phyloP scores from a whole-genome alignment of 139 green algal species.

The Nannochloris sp. region DNA sequence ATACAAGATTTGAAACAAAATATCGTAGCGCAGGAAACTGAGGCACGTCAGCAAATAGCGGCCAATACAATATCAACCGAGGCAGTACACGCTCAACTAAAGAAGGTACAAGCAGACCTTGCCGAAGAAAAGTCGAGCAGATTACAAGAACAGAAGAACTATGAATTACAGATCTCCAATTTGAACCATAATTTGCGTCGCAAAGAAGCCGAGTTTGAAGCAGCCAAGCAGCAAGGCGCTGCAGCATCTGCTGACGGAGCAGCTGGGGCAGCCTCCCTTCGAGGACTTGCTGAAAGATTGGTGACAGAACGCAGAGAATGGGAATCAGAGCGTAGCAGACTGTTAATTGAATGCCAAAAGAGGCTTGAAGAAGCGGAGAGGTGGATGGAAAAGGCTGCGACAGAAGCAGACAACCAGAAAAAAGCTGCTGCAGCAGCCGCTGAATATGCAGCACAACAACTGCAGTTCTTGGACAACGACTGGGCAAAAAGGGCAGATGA shows the following conservation, averaged over 20 bases:
- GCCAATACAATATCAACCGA: neutral
- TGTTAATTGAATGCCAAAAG: slow-evolving; percentile 5
- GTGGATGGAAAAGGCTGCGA: neutral
- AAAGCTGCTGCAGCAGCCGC: neutral
- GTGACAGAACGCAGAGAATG: neutral
- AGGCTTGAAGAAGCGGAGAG: neutral
- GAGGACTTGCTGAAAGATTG: neutral
- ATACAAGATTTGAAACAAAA: neutral
- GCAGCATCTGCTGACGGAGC: neutral
- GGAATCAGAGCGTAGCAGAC: neutral
- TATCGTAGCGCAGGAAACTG: neutral
- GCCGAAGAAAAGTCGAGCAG: neutral
- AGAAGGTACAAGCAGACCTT: neutral
- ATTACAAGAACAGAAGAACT: neutral
- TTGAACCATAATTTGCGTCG: neutral
- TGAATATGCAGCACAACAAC: neutral
- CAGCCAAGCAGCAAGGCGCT: neutral
- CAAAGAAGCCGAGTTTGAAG: neutral
- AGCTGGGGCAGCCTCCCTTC: neutral
- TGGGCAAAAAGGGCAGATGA: slow-evolving; percentile 13
- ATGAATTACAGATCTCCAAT: neutral
- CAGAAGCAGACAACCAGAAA: neutral
- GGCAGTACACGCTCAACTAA: neutral
- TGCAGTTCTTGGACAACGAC: neutral
- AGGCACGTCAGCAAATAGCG: neutral